Evolutionary conservation across 371 early-diverging fungal species (phyloP).

Genomic region (Mucor irregularis): DNA sequence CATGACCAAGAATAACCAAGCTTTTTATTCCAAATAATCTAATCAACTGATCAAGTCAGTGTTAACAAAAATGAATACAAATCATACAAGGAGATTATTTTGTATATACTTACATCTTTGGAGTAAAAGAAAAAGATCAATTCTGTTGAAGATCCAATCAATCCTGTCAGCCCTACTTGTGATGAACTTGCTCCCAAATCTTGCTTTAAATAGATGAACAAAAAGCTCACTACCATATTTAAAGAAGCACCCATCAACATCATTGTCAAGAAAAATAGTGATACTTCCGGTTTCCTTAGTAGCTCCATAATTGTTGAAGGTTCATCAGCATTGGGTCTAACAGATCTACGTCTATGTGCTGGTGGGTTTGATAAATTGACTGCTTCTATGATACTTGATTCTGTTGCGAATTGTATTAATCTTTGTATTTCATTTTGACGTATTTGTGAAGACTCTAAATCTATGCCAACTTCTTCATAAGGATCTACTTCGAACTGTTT

Average conservation of each 20-base stretch:
- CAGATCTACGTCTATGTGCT: constrained; percentile 28
- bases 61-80: background rate
- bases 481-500: constrained; percentile 37
- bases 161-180: constrained; percentile 46
- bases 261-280: constrained; percentile 50
- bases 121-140: constrained; percentile 53
- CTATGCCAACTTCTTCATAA: constrained; percentile 34
- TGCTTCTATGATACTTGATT: constrained; percentile 56
- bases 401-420: constrained; percentile 53
- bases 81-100: too few relatives aligned
- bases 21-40: constrained; percentile 50
- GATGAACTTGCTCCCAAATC: constrained; percentile 52
- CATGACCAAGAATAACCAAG: constrained; percentile 48
- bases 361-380: constrained; percentile 54
- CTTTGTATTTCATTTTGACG: constrained; percentile 52
- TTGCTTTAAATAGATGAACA: constrained; percentile 48
- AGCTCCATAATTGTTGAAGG: constrained; percentile 43
- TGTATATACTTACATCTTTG: constrained; percentile 50
- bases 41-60: constrained; percentile 44
- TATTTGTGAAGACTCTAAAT: constrained; percentile 29
- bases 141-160: constrained; percentile 51
- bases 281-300: constrained; percentile 39
- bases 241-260: constrained; percentile 56
- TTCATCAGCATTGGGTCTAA: constrained; percentile 9
- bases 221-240: constrained; percentile 54